A percentile compares a stretch with the other conserved stretches of the same genome.
Evolutionary conservation across 768 basidiomycete genomes (phyloP).

Genomic region (Suillus tomentosus): DNA sequence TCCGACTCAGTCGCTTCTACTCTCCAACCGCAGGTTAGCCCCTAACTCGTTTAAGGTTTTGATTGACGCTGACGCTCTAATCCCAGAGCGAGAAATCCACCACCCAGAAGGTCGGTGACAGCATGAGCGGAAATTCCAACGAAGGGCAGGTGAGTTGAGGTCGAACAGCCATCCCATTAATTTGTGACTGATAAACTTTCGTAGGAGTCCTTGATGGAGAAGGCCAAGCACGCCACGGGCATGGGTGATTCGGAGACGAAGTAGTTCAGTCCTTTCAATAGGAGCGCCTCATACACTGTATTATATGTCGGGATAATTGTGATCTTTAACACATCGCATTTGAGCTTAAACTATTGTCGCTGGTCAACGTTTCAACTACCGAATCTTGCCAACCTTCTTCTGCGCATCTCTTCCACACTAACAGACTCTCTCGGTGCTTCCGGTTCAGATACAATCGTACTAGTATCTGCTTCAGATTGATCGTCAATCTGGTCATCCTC

Average conservation of each 20-base stretch:
- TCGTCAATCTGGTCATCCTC: slow-evolving; percentile 33
- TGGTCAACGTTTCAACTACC: slow-evolving; percentile 39
- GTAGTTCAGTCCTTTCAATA: neutral
- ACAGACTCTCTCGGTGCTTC: slow-evolving; percentile 37
- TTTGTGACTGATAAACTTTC: neutral
- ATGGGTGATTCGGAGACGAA: slow-evolving; percentile 11
- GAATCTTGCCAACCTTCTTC: slow-evolving; percentile 64
- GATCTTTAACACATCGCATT: neutral
- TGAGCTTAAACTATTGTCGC: neutral
- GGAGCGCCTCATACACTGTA: neutral
- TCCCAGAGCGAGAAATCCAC: slow-evolving; percentile 53
- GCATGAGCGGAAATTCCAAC: slow-evolving; percentile 49
- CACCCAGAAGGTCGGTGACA: slow-evolving; percentile 51
- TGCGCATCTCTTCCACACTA: slow-evolving; percentile 67
- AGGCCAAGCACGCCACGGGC: slow-evolving; percentile 19
- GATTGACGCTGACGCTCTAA: neutral
- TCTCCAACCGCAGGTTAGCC: slow-evolving; percentile 47
- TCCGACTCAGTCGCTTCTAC: slow-evolving; percentile 50
- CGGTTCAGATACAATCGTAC: slow-evolving; percentile 26
- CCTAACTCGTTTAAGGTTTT: too few relatives aligned
- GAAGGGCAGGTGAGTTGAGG: slow-evolving; percentile 38
- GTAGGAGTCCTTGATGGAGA: slow-evolving; percentile 19
- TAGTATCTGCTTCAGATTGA: slow-evolving; percentile 41
- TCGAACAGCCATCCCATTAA: too few relatives aligned
- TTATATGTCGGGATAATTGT: neutral